Evolutionary conservation across 1,139 yeast species (phyloP).

Genomic region (Yamadazyma siamensis): DNA sequence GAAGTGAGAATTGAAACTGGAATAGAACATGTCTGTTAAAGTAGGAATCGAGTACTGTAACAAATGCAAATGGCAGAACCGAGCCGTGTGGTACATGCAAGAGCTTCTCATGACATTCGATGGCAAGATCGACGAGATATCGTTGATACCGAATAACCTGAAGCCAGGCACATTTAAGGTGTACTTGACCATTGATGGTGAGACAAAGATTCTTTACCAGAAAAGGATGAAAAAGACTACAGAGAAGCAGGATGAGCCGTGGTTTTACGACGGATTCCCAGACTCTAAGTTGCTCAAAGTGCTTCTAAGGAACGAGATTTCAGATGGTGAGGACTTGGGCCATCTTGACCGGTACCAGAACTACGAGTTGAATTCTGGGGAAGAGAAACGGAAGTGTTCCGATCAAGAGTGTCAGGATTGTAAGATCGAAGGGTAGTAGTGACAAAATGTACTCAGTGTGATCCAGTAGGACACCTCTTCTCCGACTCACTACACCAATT

Average conservation of each 20-base stretch:
- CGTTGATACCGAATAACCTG: constrained; percentile 37
- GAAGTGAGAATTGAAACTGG: no score
- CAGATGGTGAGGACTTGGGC: constrained; percentile 28
- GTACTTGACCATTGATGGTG: constrained; percentile 11
- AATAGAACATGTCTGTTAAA: no score
- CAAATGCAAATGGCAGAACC: constrained; percentile 47
- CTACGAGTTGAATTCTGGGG: constrained; percentile 4
- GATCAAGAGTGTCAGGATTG: constrained; percentile 6
- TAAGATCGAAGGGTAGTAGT: constrained; percentile 2
- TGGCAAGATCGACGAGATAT: constrained; percentile 33
- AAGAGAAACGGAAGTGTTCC: not conserved
- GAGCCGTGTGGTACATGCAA: constrained; percentile 47
- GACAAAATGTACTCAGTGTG: no score
- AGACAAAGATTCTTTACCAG: constrained; percentile 28
- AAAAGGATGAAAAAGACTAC: constrained; percentile 33
- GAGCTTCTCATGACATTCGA: constrained; percentile 45
- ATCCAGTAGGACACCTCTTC: no score
- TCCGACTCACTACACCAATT: no score
- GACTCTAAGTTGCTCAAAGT: constrained; percentile 41
- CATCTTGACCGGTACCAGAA: constrained; percentile 28
- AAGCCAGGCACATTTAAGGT: constrained; percentile 40
- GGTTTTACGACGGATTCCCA: constrained; percentile 44
- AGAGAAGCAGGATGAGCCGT: constrained; percentile 23
- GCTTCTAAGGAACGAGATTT: constrained; percentile 30
- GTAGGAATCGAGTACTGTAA: constrained; percentile 44